Evolutionary conservation across 441 rosid genomes (phyloP).

Genomic region (Theobroma grandiflorum): DNA sequence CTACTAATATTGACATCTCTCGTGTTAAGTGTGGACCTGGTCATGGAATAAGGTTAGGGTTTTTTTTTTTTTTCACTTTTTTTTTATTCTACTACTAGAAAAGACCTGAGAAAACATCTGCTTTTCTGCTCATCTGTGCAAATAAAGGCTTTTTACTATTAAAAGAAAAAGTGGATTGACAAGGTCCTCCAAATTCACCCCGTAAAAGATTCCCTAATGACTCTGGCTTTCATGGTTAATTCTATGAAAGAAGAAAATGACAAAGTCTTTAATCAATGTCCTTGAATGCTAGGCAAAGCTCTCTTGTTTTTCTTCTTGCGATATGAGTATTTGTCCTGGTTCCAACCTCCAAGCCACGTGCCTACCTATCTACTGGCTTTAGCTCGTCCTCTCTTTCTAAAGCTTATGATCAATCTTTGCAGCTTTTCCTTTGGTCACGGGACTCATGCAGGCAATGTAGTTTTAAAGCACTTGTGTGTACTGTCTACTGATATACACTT

Average conservation of each 20-base stretch:
- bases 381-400: neutral
- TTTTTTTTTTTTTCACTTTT: neutral
- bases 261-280: neutral
- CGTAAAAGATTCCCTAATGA: too few species aligned
- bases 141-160: too few species aligned
- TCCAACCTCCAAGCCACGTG: neutral
- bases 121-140: neutral
- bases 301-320: neutral
- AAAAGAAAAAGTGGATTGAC: neutral
- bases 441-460: neutral
- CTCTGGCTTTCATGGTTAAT: neutral
- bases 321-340: neutral
- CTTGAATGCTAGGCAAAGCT: neutral
- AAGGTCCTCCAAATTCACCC: neutral
- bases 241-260: neutral
- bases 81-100: neutral
- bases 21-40: slow-evolving; percentile 44
- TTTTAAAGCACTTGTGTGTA: slow-evolving; percentile 4
- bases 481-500: neutral
- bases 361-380: neutral
- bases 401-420: neutral
- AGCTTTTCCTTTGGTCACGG: neutral
- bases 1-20: slow-evolving; percentile 30
- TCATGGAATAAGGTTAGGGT: slow-evolving; percentile 38
- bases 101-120: neutral